A percentile compares a stretch with the other conserved stretches of the same genome.
Evolutionary conservation across 2,329 filamentous ascomycete species (phyloP).

Genomic region (Ceratocystis destructans): DNA sequence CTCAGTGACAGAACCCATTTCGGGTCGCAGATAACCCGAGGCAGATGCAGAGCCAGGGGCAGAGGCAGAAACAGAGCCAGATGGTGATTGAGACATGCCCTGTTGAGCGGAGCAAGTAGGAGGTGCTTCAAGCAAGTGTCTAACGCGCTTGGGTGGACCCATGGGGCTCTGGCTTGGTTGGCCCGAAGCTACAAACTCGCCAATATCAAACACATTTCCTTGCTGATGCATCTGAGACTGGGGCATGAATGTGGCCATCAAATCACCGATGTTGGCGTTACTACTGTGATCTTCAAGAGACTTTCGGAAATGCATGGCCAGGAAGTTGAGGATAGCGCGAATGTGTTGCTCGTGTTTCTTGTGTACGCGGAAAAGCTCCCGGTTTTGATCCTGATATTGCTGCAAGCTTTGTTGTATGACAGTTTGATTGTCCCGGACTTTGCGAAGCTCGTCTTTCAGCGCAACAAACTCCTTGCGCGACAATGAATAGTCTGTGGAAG

Average conservation of each 20-base stretch:
- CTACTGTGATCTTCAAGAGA: slow-evolving; percentile 68
- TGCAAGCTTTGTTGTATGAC: slow-evolving; percentile 69
- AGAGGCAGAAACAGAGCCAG: slow-evolving; percentile 24
- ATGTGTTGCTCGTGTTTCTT: slow-evolving; percentile 97
- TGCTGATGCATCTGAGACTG: slow-evolving; percentile 33
- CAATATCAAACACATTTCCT: slow-evolving; percentile 47
- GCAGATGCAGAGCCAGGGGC: slow-evolving; percentile 25
- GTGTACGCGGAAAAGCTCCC: slow-evolving; percentile 21
- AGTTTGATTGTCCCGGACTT: slow-evolving; percentile 73
- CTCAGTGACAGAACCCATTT: slow-evolving; percentile 46
- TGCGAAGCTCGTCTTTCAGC: slow-evolving; percentile 66
- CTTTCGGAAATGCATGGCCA: slow-evolving; percentile 91
- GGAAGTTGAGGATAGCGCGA: slow-evolving; percentile 93
- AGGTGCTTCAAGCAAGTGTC: slow-evolving; percentile 40
- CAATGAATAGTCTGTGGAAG: slow-evolving; percentile 23
- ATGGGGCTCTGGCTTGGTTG: slow-evolving; percentile 31
- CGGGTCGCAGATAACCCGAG: slow-evolving; percentile 29
- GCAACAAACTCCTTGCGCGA: slow-evolving; percentile 61
- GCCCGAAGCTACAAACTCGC: slow-evolving; percentile 37
- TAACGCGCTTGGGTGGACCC: slow-evolving; percentile 37
- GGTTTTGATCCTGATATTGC: slow-evolving; percentile 19
- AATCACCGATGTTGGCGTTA: slow-evolving; percentile 65
- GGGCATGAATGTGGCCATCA: slow-evolving; percentile 66
- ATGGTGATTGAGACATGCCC: slow-evolving; percentile 22
- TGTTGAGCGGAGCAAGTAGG: slow-evolving; percentile 24